Evolutionary conservation across 352 stramenopile species (phyloP), one percentile per base, ranked within the genome.

Genomic region (Peronospora belbahrii): DNA sequence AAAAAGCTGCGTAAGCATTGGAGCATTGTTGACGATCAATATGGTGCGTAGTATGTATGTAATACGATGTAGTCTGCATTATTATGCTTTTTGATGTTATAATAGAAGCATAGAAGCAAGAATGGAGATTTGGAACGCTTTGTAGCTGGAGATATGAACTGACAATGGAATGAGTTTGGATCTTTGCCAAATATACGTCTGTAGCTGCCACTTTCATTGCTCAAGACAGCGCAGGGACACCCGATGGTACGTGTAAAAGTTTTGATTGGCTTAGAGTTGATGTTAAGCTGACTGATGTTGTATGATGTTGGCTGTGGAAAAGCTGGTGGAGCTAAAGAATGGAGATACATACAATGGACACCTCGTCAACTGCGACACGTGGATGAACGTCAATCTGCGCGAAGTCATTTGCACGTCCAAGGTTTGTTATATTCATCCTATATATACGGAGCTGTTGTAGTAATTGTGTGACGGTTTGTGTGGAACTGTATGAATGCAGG

Each of bases 331-430:
- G 83, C 83, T 99, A 14, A 99, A 99, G 77, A 98, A 97, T 56
- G 97, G 97, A 37, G 95, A 98, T 52, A 98, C 90, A 39, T 99
- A 98, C 85, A 98, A 98, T 61, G 96, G 96, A 19, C 84, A 95
- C 41, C 76, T 99, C 30, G 88, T 97, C 19, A 97, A 93, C 59
- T 98, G 95, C 44, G 96, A 99, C 67, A 95, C 89, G 9, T 99
- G 91, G 84, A 99, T 99, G 97, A 99, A 99, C 67, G 91, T 99
- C 52, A 98, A 98, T 60, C 67, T 99, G 23, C 78, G 84, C 11
- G 95, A 98, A 61, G 95, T 99, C n/a, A 98, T 99, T 65, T 98
- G 95, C 55, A 99, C 97, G 14, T 97, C 89, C 24, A 93, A 94
- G 65, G 86, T 94, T 57, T 34, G 22, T 28, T n/a, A n/a, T n/a